These are phyloP conservation scores for Poronia punctata DNA, from an alignment of 495 filamentous ascomycete genomes.

Conservation along the genomic window DNA sequence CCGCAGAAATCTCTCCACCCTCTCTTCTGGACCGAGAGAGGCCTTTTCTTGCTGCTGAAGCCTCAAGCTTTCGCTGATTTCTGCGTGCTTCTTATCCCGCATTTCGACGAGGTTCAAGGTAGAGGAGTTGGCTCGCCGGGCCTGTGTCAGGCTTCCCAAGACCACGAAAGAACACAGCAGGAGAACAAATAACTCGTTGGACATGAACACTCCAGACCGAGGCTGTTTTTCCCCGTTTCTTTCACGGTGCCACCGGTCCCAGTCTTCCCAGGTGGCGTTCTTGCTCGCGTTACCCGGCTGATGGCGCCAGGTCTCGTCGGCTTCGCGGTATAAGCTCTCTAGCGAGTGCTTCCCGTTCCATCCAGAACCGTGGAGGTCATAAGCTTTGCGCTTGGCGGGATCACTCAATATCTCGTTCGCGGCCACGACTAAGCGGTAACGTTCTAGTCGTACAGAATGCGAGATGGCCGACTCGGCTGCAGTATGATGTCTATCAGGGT, in stretches of 20 bases:
- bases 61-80: constrained; percentile 55
- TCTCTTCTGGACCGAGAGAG: constrained; percentile 48
- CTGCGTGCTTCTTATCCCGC: constrained; percentile 52
- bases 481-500: constrained; percentile 67
- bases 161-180: constrained; percentile 60
- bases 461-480: constrained; percentile 38
- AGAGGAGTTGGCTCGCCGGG: constrained; percentile 54
- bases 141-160: constrained; percentile 60
- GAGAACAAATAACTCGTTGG: constrained; percentile 66
- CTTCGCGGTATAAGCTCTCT: constrained; percentile 28
- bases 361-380: constrained; percentile 74
- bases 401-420: constrained; percentile 90
- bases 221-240: constrained; percentile 32
- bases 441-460: constrained; percentile 60
- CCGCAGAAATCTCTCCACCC: constrained; percentile 66
- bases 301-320: constrained; percentile 43
- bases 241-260: constrained; percentile 78
- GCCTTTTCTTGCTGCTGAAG: constrained; percentile 46
- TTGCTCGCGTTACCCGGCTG: constrained; percentile 51
- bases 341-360: constrained; percentile 53
- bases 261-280: constrained; percentile 98
- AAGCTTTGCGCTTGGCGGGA: constrained; percentile 65
- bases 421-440: constrained; percentile 78
- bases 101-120: constrained; percentile 53
- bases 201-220: constrained; percentile 58